Base-by-base conservation (phyloP, 2,329 filamentous ascomycete species). In the Fusarium sp. region DNA sequence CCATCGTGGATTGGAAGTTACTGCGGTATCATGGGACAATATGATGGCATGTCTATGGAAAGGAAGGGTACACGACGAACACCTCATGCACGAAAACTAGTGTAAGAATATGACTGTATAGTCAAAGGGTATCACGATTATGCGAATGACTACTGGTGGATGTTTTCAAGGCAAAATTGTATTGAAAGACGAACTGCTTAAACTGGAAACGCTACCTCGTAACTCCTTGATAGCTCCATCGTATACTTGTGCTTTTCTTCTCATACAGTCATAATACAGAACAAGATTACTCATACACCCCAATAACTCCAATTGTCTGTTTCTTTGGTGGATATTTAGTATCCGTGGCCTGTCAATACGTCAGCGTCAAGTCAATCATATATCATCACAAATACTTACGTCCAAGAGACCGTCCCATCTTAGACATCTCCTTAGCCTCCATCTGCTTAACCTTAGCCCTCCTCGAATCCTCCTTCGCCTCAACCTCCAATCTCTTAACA, bases 331-430 rank as follows among this genome's bases (percentile, higher is more conserved):
- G 9, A 20, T 2, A 0, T 17, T 44, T 74, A 75, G 35, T 70
- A 56, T 60, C 72, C 72, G 2, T 75, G 72, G 1, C 72, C 72
- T 74, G 18, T n/a, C 39, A 3, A 3, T 17, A 0, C 5, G 39
- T 75, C 41, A 74, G 60, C n/a, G 13, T 63, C 39, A 15, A 14
- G 22, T 36, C 20, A 28, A 12, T 26, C 26, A 26, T 26, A 26
- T 26, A 15, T 17, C 4, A 15, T 2, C 14, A 4, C 2, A 1
- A 26, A 44, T 12, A 90, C 89, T 84, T 85, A 92, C 91, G 89
- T 63, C 91, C 91, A 66, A 93, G 87, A n/a, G 88, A 87, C 81
- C 91, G 90, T n/a, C 90, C 91, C 59, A 90, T 85, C 88, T 92
- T 93, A 11, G 89, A 90, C 36, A 93, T 87, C 77, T 90, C 88